phyloP scores from a whole-genome alignment of 305 asterid genomes.

The Nicotiana rustica region DNA sequence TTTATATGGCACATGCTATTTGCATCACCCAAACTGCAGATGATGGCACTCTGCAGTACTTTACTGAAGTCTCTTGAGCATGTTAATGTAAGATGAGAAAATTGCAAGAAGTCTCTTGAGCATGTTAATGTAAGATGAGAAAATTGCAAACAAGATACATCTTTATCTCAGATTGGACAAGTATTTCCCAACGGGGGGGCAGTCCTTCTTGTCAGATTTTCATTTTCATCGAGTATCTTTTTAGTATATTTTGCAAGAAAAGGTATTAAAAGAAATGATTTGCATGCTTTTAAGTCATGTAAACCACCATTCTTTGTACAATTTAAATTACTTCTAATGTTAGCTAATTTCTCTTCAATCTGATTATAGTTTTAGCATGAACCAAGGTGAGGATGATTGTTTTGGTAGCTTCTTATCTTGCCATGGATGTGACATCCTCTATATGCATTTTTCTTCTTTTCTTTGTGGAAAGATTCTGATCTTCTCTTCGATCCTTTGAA shows the following conservation, averaged over 20 bases:
- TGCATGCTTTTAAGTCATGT: slow-evolving; percentile 11
- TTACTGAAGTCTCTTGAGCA: slow-evolving; percentile 12
- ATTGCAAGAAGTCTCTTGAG: slow-evolving; percentile 1
- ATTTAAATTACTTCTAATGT: background rate
- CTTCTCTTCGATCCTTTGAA: background rate
- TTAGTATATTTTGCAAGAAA: background rate
- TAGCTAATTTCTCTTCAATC: slow-evolving; percentile 3
- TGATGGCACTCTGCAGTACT: background rate
- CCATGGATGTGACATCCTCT: slow-evolving; percentile 12
- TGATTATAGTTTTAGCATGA: background rate
- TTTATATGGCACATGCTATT: background rate
- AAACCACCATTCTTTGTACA: background rate
- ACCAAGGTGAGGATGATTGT: slow-evolving; percentile 3
- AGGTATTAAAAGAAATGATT: background rate
- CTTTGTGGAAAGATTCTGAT: slow-evolving; percentile 1
- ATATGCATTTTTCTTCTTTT: background rate
- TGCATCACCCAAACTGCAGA: background rate
- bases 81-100: background rate
- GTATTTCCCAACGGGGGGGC: background rate
- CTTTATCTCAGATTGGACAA: slow-evolving; percentile 13
- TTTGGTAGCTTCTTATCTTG: background rate
- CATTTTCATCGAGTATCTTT: background rate
- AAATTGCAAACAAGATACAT: background rate
- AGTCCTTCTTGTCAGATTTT: background rate
- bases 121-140: background rate